These are phyloP conservation scores for Saccharomyces hybrid DNA, from an alignment of 1,139 yeast genomes.

Conservation along the genomic window DNA sequence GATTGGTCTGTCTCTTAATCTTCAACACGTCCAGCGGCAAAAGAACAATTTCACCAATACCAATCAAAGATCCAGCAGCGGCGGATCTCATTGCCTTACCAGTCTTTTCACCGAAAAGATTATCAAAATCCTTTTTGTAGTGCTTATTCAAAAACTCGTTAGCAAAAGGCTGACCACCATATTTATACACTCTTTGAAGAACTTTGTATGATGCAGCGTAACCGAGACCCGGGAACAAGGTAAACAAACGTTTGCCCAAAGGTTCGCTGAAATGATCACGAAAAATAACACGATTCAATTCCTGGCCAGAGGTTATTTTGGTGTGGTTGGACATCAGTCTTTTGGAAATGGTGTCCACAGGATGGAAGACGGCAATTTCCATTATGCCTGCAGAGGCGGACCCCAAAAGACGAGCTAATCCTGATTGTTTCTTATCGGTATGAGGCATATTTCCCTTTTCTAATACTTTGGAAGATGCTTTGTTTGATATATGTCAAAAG, in stretches of 20 bases:
- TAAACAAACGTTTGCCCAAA: conserved; percentile 60
- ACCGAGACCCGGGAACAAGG: conserved; percentile 95
- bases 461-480: neutral
- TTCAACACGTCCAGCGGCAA: conserved; percentile 93
- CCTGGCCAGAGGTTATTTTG: conserved; percentile 50
- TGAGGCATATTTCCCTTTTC: conserved; percentile 15
- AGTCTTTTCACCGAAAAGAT: conserved; percentile 80
- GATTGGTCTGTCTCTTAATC: conserved; percentile 98
- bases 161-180: conserved; percentile 99
- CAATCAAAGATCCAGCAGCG: conserved; percentile 93
- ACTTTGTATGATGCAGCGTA: conserved; percentile 97
- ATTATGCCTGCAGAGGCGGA: conserved; percentile 97
- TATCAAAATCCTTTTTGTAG: conserved; percentile 64
- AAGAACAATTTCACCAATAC: conserved; percentile 94
- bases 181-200: conserved; percentile 94
- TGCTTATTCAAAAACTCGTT: conserved; percentile 81
- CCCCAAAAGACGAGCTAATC: conserved; percentile 84
- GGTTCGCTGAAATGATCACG: conserved; percentile 72
- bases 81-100: conserved; percentile 97
- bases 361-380: conserved; percentile 95
- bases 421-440: conserved; percentile 81
- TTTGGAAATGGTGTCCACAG: conserved; percentile 96
- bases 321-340: conserved; percentile 95
- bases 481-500: neutral
- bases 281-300: conserved; percentile 81